A percentile compares a stretch with the other conserved stretches of the same genome.
Conservation (phyloP, 495 filamentous ascomycete genomes). For the Tuber indicum region DNA sequence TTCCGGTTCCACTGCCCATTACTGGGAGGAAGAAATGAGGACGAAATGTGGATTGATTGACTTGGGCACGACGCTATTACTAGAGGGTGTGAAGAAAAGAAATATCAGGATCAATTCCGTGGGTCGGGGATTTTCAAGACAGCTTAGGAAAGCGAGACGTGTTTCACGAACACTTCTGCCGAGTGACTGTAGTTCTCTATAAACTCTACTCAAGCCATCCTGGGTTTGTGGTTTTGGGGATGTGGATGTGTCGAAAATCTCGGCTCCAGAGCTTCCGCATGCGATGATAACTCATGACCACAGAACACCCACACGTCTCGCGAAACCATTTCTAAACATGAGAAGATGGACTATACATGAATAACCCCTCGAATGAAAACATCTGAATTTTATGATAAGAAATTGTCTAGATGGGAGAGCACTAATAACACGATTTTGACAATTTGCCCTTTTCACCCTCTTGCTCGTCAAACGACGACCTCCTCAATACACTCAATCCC, state of each 20-base stretch:
- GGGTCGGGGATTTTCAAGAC: no score
- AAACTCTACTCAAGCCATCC: neutral
- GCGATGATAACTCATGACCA: neutral
- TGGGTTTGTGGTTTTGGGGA: neutral
- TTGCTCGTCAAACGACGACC: conserved; percentile 28
- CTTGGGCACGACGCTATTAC: no score
- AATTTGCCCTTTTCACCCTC: neutral
- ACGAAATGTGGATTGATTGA: no score
- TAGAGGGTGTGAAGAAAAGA: no score
- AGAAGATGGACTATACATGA: neutral
- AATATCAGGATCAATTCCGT: no score
- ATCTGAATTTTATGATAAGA: neutral
- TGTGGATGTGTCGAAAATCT: neutral
- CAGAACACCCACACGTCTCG: neutral
- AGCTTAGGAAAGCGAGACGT: no score
- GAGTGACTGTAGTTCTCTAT: no score
- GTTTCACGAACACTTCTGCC: no score
- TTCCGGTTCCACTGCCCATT: no score
- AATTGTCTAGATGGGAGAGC: neutral
- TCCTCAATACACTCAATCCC: conserved; percentile 51
- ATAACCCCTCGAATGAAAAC: neutral
- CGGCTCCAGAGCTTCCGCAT: neutral
- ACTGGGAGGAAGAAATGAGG: no score
- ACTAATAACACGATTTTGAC: neutral
- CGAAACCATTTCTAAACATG: no score